Percentiles rank a stretch among this genome's conserved stretches.
These are phyloP conservation scores for Magnaporthiopsis incrustans DNA, from an alignment of 2,329 filamentous ascomycete species.

Conservation along the genomic window DNA sequence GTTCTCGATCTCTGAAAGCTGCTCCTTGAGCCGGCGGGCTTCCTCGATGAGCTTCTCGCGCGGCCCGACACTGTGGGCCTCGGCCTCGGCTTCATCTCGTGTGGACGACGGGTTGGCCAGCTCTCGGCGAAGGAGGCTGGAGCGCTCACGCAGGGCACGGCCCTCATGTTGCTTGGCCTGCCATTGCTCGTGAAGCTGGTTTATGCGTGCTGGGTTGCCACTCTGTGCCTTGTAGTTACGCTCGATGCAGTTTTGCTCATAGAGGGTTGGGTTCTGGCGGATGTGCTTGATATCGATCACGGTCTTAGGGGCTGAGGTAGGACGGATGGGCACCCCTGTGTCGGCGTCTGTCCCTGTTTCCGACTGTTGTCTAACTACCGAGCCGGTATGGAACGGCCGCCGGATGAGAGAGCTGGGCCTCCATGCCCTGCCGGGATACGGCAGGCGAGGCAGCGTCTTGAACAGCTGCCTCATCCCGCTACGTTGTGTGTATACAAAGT, in stretches of 20 bases:
- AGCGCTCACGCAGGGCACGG: conserved; percentile 54
- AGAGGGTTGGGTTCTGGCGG: conserved; percentile 71
- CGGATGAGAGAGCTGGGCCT: too few relatives aligned
- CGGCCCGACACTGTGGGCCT: background rate
- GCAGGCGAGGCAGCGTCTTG: background rate
- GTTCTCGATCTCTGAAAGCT: conserved; percentile 51
- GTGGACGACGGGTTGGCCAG: conserved; percentile 44
- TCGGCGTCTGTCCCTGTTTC: background rate
- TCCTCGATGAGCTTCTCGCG: conserved; percentile 49
- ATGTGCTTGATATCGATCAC: conserved; percentile 83
- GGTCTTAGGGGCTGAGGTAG: conserved; percentile 69
- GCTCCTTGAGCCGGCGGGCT: conserved; percentile 55
- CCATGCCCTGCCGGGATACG: background rate
- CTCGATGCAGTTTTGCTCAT: conserved; percentile 74
- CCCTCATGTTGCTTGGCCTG: conserved; percentile 52
- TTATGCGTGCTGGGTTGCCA: conserved; percentile 47
- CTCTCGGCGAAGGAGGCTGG: conserved; percentile 54
- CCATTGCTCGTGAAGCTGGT: conserved; percentile 47
- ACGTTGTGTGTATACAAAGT: background rate
- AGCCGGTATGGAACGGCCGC: background rate
- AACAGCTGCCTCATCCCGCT: background rate
- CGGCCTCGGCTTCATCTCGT: conserved; percentile 22
- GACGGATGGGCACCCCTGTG: conserved; percentile 30
- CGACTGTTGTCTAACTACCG: background rate
- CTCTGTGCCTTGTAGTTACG: conserved; percentile 67